phyloP scores from a whole-genome alignment of 179 eudicot genomes.

The Carnegiea gigantea region DNA sequence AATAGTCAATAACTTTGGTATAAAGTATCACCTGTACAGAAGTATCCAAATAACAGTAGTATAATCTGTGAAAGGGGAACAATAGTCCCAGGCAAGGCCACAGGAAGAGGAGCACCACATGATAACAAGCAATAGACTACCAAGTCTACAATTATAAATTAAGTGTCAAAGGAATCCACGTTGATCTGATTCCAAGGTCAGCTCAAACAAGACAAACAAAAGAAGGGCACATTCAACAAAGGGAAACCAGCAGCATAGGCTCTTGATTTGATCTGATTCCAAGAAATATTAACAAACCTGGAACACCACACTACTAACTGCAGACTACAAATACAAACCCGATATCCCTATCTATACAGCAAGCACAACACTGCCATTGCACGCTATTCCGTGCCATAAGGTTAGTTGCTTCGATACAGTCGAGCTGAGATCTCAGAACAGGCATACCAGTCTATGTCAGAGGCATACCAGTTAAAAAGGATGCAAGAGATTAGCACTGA shows the following conservation, averaged over 20 bases:
- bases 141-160: background rate
- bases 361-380: conserved; percentile 37
- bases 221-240: conserved; percentile 13
- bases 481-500: conserved; percentile 27
- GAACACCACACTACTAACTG: conserved; percentile 37
- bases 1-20: no score
- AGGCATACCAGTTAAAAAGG: conserved; percentile 27
- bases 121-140: background rate
- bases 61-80: no score
- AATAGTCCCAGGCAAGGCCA: no score
- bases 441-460: conserved; percentile 32
- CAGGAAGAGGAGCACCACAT: background rate
- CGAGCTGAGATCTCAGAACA: conserved; percentile 20
- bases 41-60: no score
- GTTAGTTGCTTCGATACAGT: conserved; percentile 30
- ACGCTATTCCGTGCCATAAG: conserved; percentile 25
- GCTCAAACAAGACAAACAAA: conserved; percentile 12
- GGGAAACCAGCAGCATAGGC: conserved; percentile 13
- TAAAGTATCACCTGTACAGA: no score
- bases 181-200: conserved; percentile 11
- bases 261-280: conserved; percentile 28
- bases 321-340: conserved; percentile 30
- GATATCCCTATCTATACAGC: conserved; percentile 41
- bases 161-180: conserved; percentile 12
- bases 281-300: conserved; percentile 38